These are phyloP conservation scores for Aspergillus sp. DNA, from an alignment of 2,329 filamentous ascomycete genomes.

Conservation along the genomic window DNA sequence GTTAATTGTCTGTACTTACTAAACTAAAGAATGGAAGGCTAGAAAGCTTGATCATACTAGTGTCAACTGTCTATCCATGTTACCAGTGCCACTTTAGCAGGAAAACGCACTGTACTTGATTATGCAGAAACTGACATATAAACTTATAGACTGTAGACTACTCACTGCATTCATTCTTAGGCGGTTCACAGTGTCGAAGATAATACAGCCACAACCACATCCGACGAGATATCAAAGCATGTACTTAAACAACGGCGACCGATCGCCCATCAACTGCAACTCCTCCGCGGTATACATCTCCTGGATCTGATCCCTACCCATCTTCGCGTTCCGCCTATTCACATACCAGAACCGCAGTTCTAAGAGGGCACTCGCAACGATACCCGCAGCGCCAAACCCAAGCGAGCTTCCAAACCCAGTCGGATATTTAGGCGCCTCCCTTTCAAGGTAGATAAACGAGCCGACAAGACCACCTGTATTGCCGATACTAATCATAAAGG, in stretches of 20 bases:
- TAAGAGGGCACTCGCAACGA: conserved; percentile 9
- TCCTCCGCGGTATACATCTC: neutral
- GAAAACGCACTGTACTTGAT: too few species aligned
- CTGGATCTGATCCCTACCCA: neutral
- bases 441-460: conserved; percentile 33
- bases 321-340: neutral
- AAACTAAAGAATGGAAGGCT: too few species aligned
- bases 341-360: neutral
- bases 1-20: too few species aligned
- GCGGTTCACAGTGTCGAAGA: too few species aligned
- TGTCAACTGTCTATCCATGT: too few species aligned
- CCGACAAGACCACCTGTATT: conserved; percentile 41
- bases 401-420: conserved; percentile 36
- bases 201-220: too few species aligned
- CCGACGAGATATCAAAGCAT: too few species aligned
- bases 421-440: conserved; percentile 33
- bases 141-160: too few species aligned
- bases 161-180: too few species aligned
- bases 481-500: conserved; percentile 26
- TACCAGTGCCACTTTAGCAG: too few species aligned
- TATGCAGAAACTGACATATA: too few species aligned
- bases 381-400: conserved; percentile 26
- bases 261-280: neutral
- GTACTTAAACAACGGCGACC: conserved; percentile 2
- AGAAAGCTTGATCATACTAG: too few species aligned